Percentiles rank a stretch among this genome's conserved stretches.
Conservation (phyloP, 1,284 basidiomycete species). For the Fomes fomentarius region DNA sequence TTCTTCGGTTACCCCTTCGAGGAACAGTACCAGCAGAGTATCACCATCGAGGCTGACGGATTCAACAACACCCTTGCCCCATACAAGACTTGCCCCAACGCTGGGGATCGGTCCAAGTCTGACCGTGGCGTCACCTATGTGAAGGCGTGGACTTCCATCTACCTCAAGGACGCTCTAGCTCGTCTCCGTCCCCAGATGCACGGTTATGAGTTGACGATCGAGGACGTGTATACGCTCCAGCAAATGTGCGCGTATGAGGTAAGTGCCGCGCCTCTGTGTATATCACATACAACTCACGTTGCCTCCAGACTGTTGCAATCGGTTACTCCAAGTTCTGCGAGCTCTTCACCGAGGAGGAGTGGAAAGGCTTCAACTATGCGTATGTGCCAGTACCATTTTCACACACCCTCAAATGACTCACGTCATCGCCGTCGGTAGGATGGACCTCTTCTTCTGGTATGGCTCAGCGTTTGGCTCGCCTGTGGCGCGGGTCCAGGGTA, state of each 20-base stretch:
- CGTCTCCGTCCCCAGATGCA: constrained; percentile 63
- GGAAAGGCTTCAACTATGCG: constrained; percentile 88
- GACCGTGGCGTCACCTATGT: constrained; percentile 63
- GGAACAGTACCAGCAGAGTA: constrained; percentile 78
- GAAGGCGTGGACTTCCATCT: constrained; percentile 67
- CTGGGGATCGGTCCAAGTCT: constrained; percentile 48
- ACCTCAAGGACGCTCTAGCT: constrained; percentile 66
- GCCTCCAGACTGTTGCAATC: constrained; percentile 77
- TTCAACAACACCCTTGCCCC: constrained; percentile 84
- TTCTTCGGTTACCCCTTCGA: constrained; percentile 87
- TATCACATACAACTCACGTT: not conserved
- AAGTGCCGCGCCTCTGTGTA: not conserved
- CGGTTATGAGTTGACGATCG: constrained; percentile 70
- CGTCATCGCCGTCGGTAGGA: constrained; percentile 20
- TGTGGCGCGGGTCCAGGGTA: constrained; percentile 77
- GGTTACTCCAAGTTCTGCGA: constrained; percentile 91
- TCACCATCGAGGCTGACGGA: constrained; percentile 72
- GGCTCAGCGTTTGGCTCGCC: constrained; percentile 83
- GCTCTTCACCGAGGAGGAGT: constrained; percentile 89
- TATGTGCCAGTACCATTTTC: constrained; percentile 40
- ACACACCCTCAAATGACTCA: not conserved
- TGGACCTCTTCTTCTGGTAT: constrained; percentile 52
- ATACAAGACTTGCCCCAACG: constrained; percentile 74
- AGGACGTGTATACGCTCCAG: constrained; percentile 77
- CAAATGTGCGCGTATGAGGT: constrained; percentile 88